Percentiles rank a stretch among this genome's conserved stretches.
Conservation (phyloP, 1,284 basidiomycete species). For the Microbotryum intermedium region DNA sequence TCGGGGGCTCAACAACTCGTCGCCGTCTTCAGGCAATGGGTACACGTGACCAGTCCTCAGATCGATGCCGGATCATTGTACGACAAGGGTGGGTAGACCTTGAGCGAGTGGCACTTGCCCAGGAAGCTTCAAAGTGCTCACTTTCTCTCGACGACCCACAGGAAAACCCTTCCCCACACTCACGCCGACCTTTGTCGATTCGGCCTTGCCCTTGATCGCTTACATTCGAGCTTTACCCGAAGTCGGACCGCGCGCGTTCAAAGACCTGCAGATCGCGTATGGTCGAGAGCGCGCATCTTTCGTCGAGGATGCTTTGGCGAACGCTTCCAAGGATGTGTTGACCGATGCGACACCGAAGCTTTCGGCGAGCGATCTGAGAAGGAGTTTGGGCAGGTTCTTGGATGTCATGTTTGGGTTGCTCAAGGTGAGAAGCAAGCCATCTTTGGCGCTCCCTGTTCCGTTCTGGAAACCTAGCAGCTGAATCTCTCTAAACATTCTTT, state of each 20-base stretch:
- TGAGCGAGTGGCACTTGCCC: not conserved
- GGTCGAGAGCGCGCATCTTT: constrained; percentile 5
- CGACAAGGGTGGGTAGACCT: constrained; percentile 17
- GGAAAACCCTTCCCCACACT: constrained; percentile 28
- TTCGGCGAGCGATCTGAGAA: constrained; percentile 1
- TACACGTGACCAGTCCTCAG: constrained; percentile 18
- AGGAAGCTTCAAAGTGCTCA: not conserved
- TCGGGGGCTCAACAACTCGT: constrained; percentile 20
- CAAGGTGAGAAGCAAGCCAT: constrained; percentile 9
- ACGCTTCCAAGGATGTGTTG: constrained; percentile 19
- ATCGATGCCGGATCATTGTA: constrained; percentile 26
- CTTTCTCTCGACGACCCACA: not conserved
- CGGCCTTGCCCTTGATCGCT: constrained; percentile 23
- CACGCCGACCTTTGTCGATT: constrained; percentile 20
- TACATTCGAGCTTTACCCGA: constrained; percentile 26
- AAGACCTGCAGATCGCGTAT: constrained; percentile 16
- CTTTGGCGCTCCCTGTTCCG: not conserved
- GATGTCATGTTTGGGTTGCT: constrained; percentile 24
- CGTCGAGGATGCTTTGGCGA: constrained; percentile 19
- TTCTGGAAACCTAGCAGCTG: not conserved
- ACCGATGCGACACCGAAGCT: constrained; percentile 15
- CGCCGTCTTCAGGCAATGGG: constrained; percentile 21
- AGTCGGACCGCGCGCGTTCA: constrained; percentile 1
- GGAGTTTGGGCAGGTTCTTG: constrained; percentile 17
- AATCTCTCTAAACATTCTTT: not conserved